Base-by-base conservation (phyloP, 2,329 filamentous ascomycete genomes). In the Verticillium albo-atrum region DNA sequence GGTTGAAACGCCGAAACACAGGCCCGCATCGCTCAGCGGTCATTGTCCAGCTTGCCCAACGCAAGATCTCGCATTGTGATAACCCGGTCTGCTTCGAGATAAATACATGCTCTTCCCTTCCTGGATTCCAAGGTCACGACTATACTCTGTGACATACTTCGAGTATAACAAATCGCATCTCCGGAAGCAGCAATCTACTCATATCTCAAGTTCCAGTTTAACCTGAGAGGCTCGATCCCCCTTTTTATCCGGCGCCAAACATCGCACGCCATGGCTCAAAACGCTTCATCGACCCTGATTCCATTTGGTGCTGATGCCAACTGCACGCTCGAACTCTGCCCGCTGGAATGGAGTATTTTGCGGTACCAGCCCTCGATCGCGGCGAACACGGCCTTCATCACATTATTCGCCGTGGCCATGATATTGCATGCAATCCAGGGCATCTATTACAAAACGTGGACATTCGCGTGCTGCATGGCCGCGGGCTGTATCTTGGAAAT, bases 401-500 rank as follows among this genome's bases (percentile, higher is more conserved):
- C 63, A 26, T 59, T 79, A 4, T 79, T 74, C 61, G 72, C 74
- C 12, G 69, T 81, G 1, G 74, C 78, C 2, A 75, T 83, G 55
- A 73, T 67, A 15, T 28, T 74, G 3, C 80, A 83, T 58, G 56
- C 72, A 5, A 63, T 65, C 12, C 70, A 79, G 3, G 80, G 81
- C 6, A 53, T 79, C 6, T 67, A 71, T 14, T 79, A 74, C 73
- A 72, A 68, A 54, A 72, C 71, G 6, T 79, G 75, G 73, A 75
- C 72, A 55, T 82, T 78, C 62, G 76, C 75, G 70, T 62, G 64
- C 10, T 77, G 74, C 58, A 83, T 89, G 77, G 68, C 82, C 1
- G 64, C 77, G 2, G 86, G 87, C 3, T 84, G 80, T 62, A 52
- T 81, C 1, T 73, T 79, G 54, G 86, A 87, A 67, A 79, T 88